Evolutionary conservation across 768 basidiomycete genomes (phyloP), one percentile per base, ranked within the genome.

Genomic region (Pleurotus pulmonarius): DNA sequence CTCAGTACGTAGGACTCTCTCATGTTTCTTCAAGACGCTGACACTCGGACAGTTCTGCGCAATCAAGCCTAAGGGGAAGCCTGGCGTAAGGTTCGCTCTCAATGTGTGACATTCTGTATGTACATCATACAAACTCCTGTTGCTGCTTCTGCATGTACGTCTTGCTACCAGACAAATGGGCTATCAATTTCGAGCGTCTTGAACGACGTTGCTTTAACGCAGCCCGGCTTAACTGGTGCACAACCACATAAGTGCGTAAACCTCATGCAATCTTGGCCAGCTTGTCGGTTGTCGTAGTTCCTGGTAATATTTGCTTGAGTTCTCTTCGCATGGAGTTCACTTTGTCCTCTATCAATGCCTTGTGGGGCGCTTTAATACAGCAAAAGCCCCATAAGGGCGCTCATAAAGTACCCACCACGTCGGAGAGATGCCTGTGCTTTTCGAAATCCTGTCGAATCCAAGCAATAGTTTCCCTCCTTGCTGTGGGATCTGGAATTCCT

Each of bases 371-470:
- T 39, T 46, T 40, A 59, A 46, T 37, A 20, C 16, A 34, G 29
- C 11, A 34, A 8, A 34, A 34, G 9, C 29, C 29, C 29, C 29
- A 3, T 34, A 34, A 34, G 9, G 29, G 29, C 29, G 29, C 29
- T 34, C 29, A 34, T 3, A 9, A 34, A 34, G 8, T 54, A 63
- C 79, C 53, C 62, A 91, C 90, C 59, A 74, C 67, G 64, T 91
- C 85, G 9, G 74, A 67, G 40, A 88, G 64, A 63, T 83, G 66
- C 57, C 69, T 77, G 61, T 83, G 85, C 57, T 83, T 74, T 64
- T 90, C 85, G 61, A 92, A 82, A 69, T 91, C 88, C 48, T 71
- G 64, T 25, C 90, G 83, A 68, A 92, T 81, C 88, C 90, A 92
- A 18, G 67, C 64, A 5, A 90, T 69, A 0, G 89, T 89, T 63